phyloP scores from a whole-genome alignment of 164 flowering plant genomes.

The Stephania yunnanensis region DNA sequence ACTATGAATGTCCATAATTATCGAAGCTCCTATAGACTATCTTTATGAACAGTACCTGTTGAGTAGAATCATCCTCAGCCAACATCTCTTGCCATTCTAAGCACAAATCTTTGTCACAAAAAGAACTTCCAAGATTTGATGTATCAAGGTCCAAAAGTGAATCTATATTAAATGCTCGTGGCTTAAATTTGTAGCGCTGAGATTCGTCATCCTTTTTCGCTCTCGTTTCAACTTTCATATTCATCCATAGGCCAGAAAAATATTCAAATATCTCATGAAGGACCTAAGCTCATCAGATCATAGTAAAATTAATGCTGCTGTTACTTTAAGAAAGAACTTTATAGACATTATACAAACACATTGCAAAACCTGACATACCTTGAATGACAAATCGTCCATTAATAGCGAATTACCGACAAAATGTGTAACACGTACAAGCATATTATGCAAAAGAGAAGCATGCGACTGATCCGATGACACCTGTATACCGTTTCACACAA shows the following conservation, averaged over 20 bases:
- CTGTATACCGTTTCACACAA: conserved; percentile 22
- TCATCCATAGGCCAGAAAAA: conserved; percentile 62
- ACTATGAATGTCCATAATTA: background rate
- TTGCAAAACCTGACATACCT: conserved; percentile 28
- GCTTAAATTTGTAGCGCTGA: conserved; percentile 59
- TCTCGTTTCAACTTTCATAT: conserved; percentile 50
- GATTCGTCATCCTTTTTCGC: conserved; percentile 36
- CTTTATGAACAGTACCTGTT: conserved; percentile 27
- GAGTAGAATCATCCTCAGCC: conserved; percentile 33
- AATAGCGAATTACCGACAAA: conserved; percentile 33
- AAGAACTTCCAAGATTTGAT: conserved; percentile 30
- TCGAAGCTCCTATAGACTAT: background rate
- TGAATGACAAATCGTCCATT: conserved; percentile 49
- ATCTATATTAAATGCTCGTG: conserved; percentile 61
- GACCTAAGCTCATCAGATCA: conserved; percentile 28
- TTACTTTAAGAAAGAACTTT: background rate
- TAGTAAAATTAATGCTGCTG: background rate
- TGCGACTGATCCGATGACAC: conserved; percentile 35
- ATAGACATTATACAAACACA: background rate
- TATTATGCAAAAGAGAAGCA: conserved; percentile 40
- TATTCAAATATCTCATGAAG: conserved; percentile 49
- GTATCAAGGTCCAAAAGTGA: conserved; percentile 56
- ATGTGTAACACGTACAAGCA: conserved; percentile 44
- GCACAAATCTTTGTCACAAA: conserved; percentile 36
- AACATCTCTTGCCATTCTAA: conserved; percentile 70